These are phyloP conservation scores for Leishmania major DNA, from an alignment of 208 protist species.

Conservation along the genomic window DNA sequence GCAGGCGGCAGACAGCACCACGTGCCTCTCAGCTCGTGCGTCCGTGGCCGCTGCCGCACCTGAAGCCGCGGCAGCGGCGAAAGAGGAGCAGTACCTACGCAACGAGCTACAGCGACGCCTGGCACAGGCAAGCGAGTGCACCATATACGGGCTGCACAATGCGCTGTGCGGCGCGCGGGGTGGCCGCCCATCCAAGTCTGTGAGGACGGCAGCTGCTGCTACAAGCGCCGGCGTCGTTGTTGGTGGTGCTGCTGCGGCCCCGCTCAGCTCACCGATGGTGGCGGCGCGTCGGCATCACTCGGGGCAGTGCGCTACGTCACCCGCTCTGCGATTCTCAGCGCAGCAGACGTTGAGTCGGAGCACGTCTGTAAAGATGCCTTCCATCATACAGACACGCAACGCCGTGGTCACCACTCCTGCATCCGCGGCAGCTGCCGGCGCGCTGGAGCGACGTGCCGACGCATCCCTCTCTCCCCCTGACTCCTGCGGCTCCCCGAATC, in stretches of 20 bases:
- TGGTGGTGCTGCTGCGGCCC: background rate
- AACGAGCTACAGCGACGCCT: slow-evolving; percentile 13
- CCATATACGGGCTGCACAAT: slow-evolving; percentile 4
- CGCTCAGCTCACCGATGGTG: background rate
- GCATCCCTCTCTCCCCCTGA: background rate
- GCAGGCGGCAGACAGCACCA: background rate
- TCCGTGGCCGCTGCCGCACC: background rate
- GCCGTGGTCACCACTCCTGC: background rate
- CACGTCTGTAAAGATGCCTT: background rate
- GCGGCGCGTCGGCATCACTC: background rate
- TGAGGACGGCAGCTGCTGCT: background rate
- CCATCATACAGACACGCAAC: background rate
- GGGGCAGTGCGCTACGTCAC: background rate
- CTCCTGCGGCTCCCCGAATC: background rate
- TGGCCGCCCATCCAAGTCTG: background rate
- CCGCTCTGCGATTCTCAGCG: background rate
- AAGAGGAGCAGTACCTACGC: slow-evolving; percentile 3
- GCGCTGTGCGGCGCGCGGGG: background rate
- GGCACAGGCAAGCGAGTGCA: slow-evolving; percentile 5
- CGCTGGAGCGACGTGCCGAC: background rate
- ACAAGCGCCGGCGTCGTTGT: background rate
- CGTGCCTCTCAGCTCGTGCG: background rate
- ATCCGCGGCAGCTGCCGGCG: background rate
- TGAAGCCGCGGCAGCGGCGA: background rate
- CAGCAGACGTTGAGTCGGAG: background rate